Conservation (phyloP, 1,139 yeast species). For the Groenewaldozyma auringiensis region DNA sequence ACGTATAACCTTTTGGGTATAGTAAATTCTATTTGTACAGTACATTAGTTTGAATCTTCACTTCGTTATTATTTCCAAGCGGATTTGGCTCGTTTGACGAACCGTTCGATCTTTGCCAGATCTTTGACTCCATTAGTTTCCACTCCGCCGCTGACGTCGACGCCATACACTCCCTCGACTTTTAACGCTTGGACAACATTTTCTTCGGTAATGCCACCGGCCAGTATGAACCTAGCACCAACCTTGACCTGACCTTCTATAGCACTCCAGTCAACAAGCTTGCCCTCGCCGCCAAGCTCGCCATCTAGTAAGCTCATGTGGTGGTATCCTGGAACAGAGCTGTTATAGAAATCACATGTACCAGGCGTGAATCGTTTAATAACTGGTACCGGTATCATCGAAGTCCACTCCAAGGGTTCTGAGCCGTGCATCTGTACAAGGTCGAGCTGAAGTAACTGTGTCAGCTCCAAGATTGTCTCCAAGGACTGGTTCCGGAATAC, state of each 20-base stretch:
- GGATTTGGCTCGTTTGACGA: conserved; percentile 35
- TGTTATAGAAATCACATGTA: conserved; percentile 39
- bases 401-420: conserved; percentile 57
- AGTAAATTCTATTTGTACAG: too few species aligned
- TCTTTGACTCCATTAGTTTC: conserved; percentile 75
- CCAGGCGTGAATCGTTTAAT: conserved; percentile 68
- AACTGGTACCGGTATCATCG: conserved; percentile 48
- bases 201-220: conserved; percentile 80
- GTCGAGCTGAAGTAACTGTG: conserved; percentile 51
- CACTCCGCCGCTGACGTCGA: conserved; percentile 94
- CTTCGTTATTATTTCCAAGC: too few species aligned
- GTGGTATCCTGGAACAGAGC: conserved; percentile 36
- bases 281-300: conserved; percentile 90
- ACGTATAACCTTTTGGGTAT: too few species aligned
- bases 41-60: too few species aligned
- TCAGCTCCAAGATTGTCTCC: conserved; percentile 48
- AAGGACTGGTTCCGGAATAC: conserved; percentile 80
- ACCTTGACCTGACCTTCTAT: conserved; percentile 35
- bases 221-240: conserved; percentile 55
- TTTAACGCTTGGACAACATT: conserved; percentile 52
- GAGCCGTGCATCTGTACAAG: conserved; percentile 85
- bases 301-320: conserved; percentile 69
- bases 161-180: conserved; percentile 60
- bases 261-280: conserved; percentile 61
- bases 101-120: conserved; percentile 46